phyloP scores from a whole-genome alignment of 768 basidiomycete genomes.

The Tulasnella sp. region DNA sequence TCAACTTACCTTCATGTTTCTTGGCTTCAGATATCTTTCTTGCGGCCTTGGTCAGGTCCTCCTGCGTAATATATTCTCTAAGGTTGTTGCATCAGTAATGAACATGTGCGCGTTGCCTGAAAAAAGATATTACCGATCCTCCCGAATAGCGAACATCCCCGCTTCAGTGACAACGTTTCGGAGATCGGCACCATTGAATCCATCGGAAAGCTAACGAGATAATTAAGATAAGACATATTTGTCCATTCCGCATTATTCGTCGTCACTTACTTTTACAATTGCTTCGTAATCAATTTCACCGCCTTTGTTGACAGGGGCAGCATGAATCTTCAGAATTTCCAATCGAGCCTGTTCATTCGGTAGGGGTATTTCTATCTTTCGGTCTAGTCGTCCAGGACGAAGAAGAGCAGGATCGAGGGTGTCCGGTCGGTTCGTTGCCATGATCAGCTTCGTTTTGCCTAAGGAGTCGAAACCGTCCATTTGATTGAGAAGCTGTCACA shows the following conservation, averaged over 20 bases:
- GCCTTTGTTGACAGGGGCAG: slow-evolving; percentile 82
- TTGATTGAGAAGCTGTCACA: slow-evolving; percentile 74
- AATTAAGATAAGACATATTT: slow-evolving; percentile 1
- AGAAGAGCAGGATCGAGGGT: slow-evolving; percentile 94
- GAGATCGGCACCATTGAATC: slow-evolving; percentile 93
- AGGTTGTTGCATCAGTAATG: slow-evolving; percentile 3
- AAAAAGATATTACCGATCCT: slow-evolving; percentile 54
- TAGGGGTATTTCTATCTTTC: slow-evolving; percentile 94
- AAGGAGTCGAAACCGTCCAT: slow-evolving; percentile 99
- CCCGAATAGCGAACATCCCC: slow-evolving; percentile 97
- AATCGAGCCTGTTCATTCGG: slow-evolving; percentile 94
- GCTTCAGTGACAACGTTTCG: slow-evolving; percentile 91
- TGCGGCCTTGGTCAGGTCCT: slow-evolving; percentile 91
- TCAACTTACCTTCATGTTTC: slow-evolving; percentile 82
- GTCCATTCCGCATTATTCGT: not conserved
- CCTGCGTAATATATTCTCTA: slow-evolving; percentile 84
- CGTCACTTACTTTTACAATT: slow-evolving; percentile 66
- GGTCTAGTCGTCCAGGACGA: slow-evolving; percentile 88
- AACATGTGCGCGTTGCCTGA: not conserved
- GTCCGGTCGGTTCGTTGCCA: slow-evolving; percentile 99
- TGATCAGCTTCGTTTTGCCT: slow-evolving; percentile 90
- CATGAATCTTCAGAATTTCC: slow-evolving; percentile 97
- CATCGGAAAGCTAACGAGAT: slow-evolving; percentile 55
- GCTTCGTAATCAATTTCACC: slow-evolving; percentile 97
- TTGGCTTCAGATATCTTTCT: slow-evolving; percentile 92